Evolutionary conservation across 805 yeast genomes (phyloP).

Genomic region (Torulaspora delbrueckii): DNA sequence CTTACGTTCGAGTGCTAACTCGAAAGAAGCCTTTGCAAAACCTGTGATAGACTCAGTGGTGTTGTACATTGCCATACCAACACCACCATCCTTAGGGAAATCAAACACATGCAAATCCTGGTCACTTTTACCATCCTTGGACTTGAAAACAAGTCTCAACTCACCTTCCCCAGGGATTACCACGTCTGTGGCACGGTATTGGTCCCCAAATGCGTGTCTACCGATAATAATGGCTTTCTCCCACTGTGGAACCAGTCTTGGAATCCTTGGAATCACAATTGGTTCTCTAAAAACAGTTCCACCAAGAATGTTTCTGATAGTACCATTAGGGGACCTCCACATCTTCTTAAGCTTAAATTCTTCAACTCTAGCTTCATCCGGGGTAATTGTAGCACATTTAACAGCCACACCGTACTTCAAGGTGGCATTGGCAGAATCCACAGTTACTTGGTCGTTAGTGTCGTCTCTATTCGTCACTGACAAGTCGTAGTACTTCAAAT

Average conservation of each 20-base stretch:
- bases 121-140: constrained; percentile 38
- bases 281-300: constrained; percentile 98
- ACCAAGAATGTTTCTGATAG: constrained; percentile 90
- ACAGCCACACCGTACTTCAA: constrained; percentile 86
- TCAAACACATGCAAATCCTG: constrained; percentile 40
- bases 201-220: constrained; percentile 96
- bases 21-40: constrained; percentile 90
- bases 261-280: constrained; percentile 82
- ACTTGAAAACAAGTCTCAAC: constrained; percentile 70
- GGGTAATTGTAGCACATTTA: constrained; percentile 98
- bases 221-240: constrained; percentile 94
- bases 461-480: constrained; percentile 81
- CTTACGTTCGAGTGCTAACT: constrained; percentile 73
- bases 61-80: constrained; percentile 91
- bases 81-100: constrained; percentile 58
- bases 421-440: constrained; percentile 87
- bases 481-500: constrained; percentile 86
- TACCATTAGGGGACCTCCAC: constrained; percentile 98
- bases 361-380: constrained; percentile 90
- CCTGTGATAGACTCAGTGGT: constrained; percentile 86
- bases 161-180: constrained; percentile 77
- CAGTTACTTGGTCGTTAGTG: constrained; percentile 83
- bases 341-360: constrained; percentile 88
- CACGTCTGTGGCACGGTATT: constrained; percentile 87
- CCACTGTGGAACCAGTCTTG: constrained; percentile 88